phyloP scores from a whole-genome alignment of 1,139 yeast genomes.

The Nadsonia starkeyi-henricii region DNA sequence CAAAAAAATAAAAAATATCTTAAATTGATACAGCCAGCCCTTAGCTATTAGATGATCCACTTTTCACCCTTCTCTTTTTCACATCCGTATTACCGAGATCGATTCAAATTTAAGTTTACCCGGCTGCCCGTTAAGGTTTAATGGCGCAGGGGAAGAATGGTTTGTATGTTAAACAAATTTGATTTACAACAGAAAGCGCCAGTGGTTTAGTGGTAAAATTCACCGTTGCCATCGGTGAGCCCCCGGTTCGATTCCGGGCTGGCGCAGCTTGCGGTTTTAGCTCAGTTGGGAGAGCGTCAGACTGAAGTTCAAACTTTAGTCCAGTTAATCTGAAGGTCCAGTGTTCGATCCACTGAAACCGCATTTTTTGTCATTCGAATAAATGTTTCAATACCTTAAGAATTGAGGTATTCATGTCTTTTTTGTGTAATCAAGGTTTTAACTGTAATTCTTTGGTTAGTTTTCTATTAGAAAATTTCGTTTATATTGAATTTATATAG shows the following conservation, averaged over 20 bases:
- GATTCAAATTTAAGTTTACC: too few species aligned
- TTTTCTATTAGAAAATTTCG: too few species aligned
- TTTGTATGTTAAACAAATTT: neutral
- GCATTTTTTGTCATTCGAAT: constrained; percentile 35
- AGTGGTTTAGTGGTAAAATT: neutral
- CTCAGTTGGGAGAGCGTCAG: constrained; percentile 89
- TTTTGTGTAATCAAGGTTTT: too few species aligned
- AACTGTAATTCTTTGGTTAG: too few species aligned
- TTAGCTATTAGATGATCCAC: too few species aligned
- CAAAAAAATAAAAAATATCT: too few species aligned
- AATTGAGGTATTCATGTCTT: too few species aligned
- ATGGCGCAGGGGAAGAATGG: neutral
- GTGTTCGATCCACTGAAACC: constrained; percentile 90
- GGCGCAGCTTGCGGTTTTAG: constrained; percentile 40
- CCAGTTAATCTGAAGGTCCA: constrained; percentile 63
- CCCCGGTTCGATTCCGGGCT: neutral
- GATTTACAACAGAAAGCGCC: neutral
- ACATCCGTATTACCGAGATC: too few species aligned
- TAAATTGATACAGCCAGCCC: too few species aligned
- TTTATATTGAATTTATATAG: neutral
- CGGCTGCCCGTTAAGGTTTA: neutral
- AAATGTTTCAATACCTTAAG: too few species aligned
- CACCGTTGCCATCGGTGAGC: constrained; percentile 1
- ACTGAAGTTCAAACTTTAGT: constrained; percentile 39
- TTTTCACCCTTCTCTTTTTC: too few species aligned